These are phyloP conservation scores for Pseudonitzschia delicatissima DNA, from an alignment of 108 stramenopile species.

Conservation along the genomic window DNA sequence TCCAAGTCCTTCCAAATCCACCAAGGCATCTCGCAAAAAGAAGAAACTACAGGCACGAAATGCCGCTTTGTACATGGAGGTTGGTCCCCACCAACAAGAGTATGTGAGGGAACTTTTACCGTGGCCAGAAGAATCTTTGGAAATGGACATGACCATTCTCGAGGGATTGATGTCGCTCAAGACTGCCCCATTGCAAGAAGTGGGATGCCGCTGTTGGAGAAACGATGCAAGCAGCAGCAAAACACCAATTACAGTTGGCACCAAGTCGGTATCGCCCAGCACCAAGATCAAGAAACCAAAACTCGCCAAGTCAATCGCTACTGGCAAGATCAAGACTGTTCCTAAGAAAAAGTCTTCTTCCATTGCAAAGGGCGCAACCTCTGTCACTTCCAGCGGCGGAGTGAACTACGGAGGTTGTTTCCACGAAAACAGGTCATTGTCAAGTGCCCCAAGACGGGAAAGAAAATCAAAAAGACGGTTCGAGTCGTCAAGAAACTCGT, in stretches of 20 bases:
- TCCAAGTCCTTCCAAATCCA: not conserved
- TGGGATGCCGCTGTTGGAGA: not conserved
- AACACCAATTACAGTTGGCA: not conserved
- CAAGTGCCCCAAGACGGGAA: constrained; percentile 4
- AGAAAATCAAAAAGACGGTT: constrained; percentile 3
- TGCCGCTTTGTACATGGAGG: too few relatives aligned
- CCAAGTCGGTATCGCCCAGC: too few relatives aligned
- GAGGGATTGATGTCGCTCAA: constrained; percentile 5
- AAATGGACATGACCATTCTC: constrained; percentile 3
- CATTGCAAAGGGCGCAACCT: too few relatives aligned
- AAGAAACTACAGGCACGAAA: constrained; percentile 5
- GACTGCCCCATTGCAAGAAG: not conserved
- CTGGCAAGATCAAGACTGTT: too few relatives aligned
- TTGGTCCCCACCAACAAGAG: not conserved
- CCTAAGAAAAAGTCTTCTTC: too few relatives aligned
- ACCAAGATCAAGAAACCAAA: too few relatives aligned
- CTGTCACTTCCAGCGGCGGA: too few relatives aligned
- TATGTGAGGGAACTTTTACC: not conserved
- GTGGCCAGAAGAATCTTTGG: constrained; percentile 2
- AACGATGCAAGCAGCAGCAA: not conserved
- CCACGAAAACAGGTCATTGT: not conserved
- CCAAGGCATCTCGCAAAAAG: not conserved
- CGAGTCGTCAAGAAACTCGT: constrained; percentile 1
- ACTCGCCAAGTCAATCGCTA: too few relatives aligned
- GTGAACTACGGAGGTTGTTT: too few relatives aligned